These are phyloP conservation scores for Brasilioporus rufonigricans DNA, from an alignment of 768 basidiomycete genomes.

Conservation along the genomic window DNA sequence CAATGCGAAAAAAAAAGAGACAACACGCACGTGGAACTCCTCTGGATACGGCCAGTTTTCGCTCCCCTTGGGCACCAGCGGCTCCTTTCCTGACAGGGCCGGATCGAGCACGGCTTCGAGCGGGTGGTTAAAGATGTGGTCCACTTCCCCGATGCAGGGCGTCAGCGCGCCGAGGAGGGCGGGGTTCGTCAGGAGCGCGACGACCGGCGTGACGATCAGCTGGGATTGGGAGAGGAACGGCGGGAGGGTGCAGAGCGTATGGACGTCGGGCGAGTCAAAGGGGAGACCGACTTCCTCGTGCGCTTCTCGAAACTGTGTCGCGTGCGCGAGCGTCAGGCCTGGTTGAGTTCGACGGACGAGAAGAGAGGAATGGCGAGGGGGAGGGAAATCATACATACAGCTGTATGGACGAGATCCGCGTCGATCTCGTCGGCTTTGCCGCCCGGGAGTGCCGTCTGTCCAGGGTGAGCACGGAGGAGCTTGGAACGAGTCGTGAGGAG, in stretches of 20 bases:
- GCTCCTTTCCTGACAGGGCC: conserved; percentile 36
- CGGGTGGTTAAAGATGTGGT: conserved; percentile 77
- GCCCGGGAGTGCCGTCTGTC: conserved; percentile 81
- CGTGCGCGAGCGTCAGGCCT: too few relatives aligned
- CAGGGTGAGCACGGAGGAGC: conserved; percentile 67
- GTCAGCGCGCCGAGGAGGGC: conserved; percentile 48
- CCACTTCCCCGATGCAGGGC: conserved; percentile 68
- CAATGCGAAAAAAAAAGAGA: too few relatives aligned
- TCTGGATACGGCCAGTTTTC: conserved; percentile 81
- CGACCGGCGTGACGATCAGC: conserved; percentile 75
- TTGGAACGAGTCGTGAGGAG: conserved; percentile 86
- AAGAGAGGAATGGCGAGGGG: too few relatives aligned
- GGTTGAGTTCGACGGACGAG: too few relatives aligned
- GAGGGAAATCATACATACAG: conserved; percentile 56
- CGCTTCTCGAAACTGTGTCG: conserved; percentile 73
- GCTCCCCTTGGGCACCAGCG: conserved; percentile 54
- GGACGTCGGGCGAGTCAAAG: conserved; percentile 50
- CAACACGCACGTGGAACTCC: conserved; percentile 61
- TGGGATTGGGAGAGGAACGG: conserved; percentile 67
- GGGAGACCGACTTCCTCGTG: conserved; percentile 81
- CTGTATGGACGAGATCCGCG: conserved; percentile 60
- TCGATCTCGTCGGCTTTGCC: conserved; percentile 75
- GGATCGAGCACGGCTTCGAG: conserved; percentile 73
- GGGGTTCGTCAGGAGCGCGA: conserved; percentile 62
- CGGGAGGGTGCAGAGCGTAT: conserved; percentile 58